phyloP scores from a whole-genome alignment of 2,329 filamentous ascomycete species.

The Amphichorda felina region DNA sequence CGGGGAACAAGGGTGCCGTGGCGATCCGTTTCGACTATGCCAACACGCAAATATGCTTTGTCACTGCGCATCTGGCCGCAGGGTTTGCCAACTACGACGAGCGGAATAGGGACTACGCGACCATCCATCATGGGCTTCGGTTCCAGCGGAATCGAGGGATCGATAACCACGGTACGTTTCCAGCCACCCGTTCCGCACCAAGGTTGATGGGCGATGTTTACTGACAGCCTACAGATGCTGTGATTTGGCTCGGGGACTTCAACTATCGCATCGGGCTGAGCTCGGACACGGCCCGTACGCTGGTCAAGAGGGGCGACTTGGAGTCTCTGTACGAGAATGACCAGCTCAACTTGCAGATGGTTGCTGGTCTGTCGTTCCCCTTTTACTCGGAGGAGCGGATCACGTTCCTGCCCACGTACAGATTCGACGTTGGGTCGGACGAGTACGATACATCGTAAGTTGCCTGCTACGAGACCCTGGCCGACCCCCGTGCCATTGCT shows the following conservation, averaged over 20 bases:
- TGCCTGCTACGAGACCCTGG: too few relatives aligned
- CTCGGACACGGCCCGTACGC: constrained; percentile 62
- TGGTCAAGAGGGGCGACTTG: constrained; percentile 63
- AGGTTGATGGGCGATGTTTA: neutral
- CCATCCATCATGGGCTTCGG: constrained; percentile 73
- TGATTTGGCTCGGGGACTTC: constrained; percentile 96
- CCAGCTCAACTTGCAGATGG: constrained; percentile 94
- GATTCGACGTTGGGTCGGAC: constrained; percentile 82
- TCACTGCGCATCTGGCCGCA: constrained; percentile 91
- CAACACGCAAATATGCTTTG: constrained; percentile 85
- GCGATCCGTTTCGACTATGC: constrained; percentile 93
- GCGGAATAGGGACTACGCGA: constrained; percentile 83
- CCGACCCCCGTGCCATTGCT: neutral
- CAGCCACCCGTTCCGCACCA: constrained; percentile 8
- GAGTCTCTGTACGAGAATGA: constrained; percentile 82
- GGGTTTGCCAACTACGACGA: constrained; percentile 97
- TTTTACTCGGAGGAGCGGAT: constrained; percentile 88
- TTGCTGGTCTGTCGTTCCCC: constrained; percentile 77
- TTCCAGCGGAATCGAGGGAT: constrained; percentile 89
- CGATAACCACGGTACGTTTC: constrained; percentile 63
- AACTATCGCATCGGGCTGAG: constrained; percentile 90
- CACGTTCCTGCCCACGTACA: constrained; percentile 87
- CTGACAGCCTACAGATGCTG: constrained; percentile 36
- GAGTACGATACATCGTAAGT: constrained; percentile 81
- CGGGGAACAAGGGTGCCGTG: constrained; percentile 94